Evolutionary conservation across 176 grass and related monocot genomes (phyloP), one percentile per base, ranked within the genome.

Genomic region (Avena sativa): DNA sequence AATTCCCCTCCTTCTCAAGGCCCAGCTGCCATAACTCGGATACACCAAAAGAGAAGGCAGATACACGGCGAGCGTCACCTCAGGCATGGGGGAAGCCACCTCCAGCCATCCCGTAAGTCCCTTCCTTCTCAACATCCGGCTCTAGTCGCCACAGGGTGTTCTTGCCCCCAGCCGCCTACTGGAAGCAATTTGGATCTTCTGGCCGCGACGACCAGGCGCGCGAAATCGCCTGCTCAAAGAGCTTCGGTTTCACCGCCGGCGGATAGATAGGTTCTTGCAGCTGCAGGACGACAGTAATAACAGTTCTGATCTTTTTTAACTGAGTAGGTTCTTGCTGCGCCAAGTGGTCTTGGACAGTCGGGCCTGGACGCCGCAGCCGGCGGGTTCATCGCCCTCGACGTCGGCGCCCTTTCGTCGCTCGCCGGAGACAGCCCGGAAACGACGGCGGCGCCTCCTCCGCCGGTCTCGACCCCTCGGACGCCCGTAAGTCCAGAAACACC

Each of bases 331-430:
- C 64, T 67, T 49, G 72, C 86, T 0, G 28, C 64, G 34, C 2
- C 80, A 17, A 43, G 85, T 9, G 84, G 78, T 38, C 65, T 20
- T n/a, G 80, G 43, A 0, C 71, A 76, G 60, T 55, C 81, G 71
- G 78, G 23, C 50, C 64, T 75, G 38, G 67, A 73, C 44, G 16
- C 75, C 44, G 36, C 67, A 12, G 2, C 46, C 73, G 88, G 64
- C 56, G 83, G 85, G 38, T 97, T 97, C 84, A 88, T 97, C 67
- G 80, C 93, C 14, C 89, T 97, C 26, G 87, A 97, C 81, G 85
- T 97, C 59, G 79, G 83, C 26, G 83, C 87, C 38, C 86, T 97
- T 34, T 89, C 89, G 1, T 84, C 84, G 6, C 85, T 89, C 23
- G 17, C 95, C 69, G 69, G 88, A 71, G 83, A 88, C 34, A 30